phyloP scores from a whole-genome alignment of 2,329 filamentous ascomycete genomes.

The Aspergillus fijiensis region DNA sequence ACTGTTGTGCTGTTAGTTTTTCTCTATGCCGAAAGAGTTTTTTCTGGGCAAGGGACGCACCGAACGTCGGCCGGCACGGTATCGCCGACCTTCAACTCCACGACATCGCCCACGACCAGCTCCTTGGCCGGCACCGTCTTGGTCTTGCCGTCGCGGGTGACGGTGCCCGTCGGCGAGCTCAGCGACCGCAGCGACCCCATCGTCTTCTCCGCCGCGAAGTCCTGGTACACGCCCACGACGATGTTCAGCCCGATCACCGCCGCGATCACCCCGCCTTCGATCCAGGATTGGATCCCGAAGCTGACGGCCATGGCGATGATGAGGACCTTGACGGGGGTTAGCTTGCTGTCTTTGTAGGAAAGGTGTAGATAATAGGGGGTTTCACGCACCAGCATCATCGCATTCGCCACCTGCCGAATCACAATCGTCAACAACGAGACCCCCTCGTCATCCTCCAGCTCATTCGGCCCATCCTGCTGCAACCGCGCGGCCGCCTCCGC shows the following conservation, averaged over 20 bases:
- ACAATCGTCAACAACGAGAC: slow-evolving; percentile 71
- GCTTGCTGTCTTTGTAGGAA: too few species aligned
- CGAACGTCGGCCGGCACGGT: slow-evolving; percentile 62
- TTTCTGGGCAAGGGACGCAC: slow-evolving; percentile 32
- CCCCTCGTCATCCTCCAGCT: slow-evolving; percentile 63
- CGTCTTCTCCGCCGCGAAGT: slow-evolving; percentile 62
- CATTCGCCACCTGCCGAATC: slow-evolving; percentile 65
- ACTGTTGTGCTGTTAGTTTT: slow-evolving; percentile 22
- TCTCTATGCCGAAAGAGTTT: too few species aligned
- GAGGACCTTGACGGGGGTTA: slow-evolving; percentile 57
- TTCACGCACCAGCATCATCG: slow-evolving; percentile 61
- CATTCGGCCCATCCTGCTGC: slow-evolving; percentile 60
- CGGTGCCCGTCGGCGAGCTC: slow-evolving; percentile 58
- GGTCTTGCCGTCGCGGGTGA: slow-evolving; percentile 58
- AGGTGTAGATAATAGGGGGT: not conserved
- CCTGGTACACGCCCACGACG: slow-evolving; percentile 60
- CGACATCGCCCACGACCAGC: slow-evolving; percentile 63
- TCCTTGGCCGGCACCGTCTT: slow-evolving; percentile 56
- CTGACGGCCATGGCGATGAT: slow-evolving; percentile 71
- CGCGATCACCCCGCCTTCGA: slow-evolving; percentile 60
- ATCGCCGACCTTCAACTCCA: slow-evolving; percentile 57
- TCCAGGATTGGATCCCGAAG: slow-evolving; percentile 57
- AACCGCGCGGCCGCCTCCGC: slow-evolving; percentile 57
- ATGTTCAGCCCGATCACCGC: slow-evolving; percentile 61
- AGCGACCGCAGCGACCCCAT: slow-evolving; percentile 59